These are phyloP conservation scores for Globisporangium nagaii DNA, from an alignment of 352 stramenopile genomes.

Conservation along the genomic window DNA sequence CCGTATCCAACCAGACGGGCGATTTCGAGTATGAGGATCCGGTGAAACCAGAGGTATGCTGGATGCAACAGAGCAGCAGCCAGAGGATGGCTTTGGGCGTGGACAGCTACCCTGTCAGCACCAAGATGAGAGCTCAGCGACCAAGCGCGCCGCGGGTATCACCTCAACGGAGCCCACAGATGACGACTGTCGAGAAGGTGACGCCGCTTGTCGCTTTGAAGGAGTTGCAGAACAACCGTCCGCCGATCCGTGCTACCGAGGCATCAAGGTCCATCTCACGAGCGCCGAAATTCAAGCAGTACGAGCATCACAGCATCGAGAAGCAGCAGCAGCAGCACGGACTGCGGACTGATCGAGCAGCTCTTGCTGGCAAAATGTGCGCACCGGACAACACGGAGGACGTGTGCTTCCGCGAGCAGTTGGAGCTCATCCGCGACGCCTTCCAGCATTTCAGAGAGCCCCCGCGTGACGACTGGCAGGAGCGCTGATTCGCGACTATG, in stretches of 20 bases:
- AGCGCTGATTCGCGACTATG: neutral
- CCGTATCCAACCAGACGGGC: neutral
- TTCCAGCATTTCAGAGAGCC: conserved; percentile 15
- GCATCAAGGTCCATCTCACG: no score
- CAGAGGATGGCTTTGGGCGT: neutral
- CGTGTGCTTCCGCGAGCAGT: conserved; percentile 22
- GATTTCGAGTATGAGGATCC: neutral
- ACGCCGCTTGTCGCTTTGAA: no score
- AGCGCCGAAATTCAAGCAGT: no score
- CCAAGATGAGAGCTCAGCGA: neutral
- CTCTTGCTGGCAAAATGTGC: no score
- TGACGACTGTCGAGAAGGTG: no score
- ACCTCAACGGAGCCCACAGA: no score
- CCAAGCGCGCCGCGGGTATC: no score
- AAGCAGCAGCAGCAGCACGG: neutral
- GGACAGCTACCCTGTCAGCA: neutral
- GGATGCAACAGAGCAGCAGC: no score
- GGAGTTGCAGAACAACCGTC: no score
- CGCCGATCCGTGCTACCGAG: no score
- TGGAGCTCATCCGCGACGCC: conserved; percentile 29
- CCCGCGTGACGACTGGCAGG: no score
- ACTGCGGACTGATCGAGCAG: neutral
- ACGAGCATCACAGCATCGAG: no score
- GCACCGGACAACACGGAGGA: conserved; percentile 1
- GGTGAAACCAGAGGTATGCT: neutral